A percentile compares a stretch with the other conserved stretches of the same genome.
These are phyloP conservation scores for Ceratobasidium sp. DNA, from an alignment of 1,284 basidiomycete genomes.

Conservation along the genomic window DNA sequence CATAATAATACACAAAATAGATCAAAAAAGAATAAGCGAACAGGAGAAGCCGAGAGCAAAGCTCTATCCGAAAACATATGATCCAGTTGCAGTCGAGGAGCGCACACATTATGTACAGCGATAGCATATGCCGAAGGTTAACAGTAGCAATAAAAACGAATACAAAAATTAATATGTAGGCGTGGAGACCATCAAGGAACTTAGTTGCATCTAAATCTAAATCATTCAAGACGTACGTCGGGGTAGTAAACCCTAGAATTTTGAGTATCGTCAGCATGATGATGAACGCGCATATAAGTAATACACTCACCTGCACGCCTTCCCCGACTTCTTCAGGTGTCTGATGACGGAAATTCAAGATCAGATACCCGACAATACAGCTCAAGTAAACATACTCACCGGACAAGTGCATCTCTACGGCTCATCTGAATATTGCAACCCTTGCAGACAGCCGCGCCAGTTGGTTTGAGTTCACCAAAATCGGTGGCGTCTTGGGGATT, in stretches of 20 bases:
- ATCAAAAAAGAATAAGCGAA: background rate
- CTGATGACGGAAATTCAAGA: background rate
- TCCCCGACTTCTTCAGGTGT: conserved; percentile 16
- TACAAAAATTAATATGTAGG: background rate
- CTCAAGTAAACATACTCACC: background rate
- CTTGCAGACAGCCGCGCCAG: background rate
- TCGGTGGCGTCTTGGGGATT: background rate
- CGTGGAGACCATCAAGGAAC: background rate
- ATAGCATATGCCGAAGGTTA: background rate
- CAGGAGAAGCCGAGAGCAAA: background rate
- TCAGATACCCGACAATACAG: background rate
- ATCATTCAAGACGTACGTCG: background rate
- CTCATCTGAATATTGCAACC: background rate
- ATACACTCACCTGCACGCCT: conserved; percentile 23
- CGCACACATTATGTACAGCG: background rate
- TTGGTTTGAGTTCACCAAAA: conserved; percentile 5
- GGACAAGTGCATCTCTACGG: conserved; percentile 11
- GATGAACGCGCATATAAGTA: background rate
- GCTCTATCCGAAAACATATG: background rate
- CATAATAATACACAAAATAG: background rate
- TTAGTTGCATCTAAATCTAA: background rate
- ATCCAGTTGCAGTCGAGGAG: background rate
- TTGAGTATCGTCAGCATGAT: background rate
- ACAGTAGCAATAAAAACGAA: background rate
- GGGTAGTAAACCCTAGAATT: conserved; percentile 5